Evolutionary conservation across 495 filamentous ascomycete species (phyloP).

Genomic region (Aspergillus steynii): DNA sequence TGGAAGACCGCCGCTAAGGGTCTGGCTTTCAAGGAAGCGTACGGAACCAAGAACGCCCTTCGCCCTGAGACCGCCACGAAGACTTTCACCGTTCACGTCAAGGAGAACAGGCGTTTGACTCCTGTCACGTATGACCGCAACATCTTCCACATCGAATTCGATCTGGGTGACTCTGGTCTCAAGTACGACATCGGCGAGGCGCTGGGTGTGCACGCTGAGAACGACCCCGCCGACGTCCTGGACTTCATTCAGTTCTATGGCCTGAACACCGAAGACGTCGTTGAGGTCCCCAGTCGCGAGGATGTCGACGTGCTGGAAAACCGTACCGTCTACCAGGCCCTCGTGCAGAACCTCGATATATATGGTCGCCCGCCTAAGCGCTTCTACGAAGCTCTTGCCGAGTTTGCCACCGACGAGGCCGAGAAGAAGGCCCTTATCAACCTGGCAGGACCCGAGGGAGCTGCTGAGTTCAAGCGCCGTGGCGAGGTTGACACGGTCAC

Average conservation of each 20-base stretch:
- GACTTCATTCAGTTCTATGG: constrained; percentile 90
- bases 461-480: constrained; percentile 91
- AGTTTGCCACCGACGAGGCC: constrained; percentile 77
- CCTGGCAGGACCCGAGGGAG: constrained; percentile 79
- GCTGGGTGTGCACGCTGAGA: constrained; percentile 95
- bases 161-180: constrained; percentile 84
- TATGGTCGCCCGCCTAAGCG: constrained; percentile 95
- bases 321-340: constrained; percentile 88
- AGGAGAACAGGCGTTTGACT: constrained; percentile 92
- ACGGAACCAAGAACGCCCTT: constrained; percentile 67
- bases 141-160: constrained; percentile 99
- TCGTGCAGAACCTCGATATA: constrained; percentile 94
- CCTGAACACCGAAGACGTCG: constrained; percentile 75
- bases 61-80: constrained; percentile 84
- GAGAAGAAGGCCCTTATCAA: constrained; percentile 79
- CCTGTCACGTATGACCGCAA: constrained; percentile 90
- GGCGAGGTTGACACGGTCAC: constrained; percentile 92
- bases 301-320: constrained; percentile 75
- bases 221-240: constrained; percentile 73
- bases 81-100: constrained; percentile 84
- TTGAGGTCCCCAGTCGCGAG: constrained; percentile 88
- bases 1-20: constrained; percentile 85
- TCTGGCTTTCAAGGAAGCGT: constrained; percentile 93
- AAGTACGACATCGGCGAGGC: constrained; percentile 97
- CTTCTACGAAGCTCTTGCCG: constrained; percentile 91